These are phyloP conservation scores for Iris pallida DNA, from an alignment of 116 monocot species.

Conservation along the genomic window DNA sequence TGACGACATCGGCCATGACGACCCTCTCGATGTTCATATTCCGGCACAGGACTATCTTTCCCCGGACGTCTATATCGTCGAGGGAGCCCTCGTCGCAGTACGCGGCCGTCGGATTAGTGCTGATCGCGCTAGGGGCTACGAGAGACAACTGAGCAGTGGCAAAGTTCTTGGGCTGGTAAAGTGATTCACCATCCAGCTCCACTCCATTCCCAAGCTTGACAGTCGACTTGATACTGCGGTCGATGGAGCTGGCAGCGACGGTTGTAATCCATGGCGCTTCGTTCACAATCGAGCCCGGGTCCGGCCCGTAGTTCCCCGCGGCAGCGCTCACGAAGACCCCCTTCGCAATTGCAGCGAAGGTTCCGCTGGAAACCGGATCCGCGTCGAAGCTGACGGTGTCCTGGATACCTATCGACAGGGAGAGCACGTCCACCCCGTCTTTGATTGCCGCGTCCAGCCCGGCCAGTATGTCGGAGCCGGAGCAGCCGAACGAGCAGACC, in stretches of 20 bases:
- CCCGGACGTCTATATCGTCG: slow-evolving; percentile 5
- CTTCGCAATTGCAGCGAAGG: slow-evolving; percentile 2
- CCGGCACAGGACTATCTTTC: slow-evolving; percentile 14
- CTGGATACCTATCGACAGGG: not conserved
- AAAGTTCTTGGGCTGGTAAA: not conserved
- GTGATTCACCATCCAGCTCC: slow-evolving; percentile 2
- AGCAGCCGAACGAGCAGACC: slow-evolving; percentile 1
- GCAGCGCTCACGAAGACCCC: slow-evolving; percentile 5
- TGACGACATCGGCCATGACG: not conserved
- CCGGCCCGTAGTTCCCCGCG: slow-evolving; percentile 12
- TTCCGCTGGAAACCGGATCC: not conserved
- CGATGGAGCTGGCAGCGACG: slow-evolving; percentile 11
- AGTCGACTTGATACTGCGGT: not conserved
- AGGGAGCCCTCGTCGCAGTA: slow-evolving; percentile 17
- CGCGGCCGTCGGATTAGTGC: not conserved
- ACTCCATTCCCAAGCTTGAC: slow-evolving; percentile 12
- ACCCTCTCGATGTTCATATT: not conserved
- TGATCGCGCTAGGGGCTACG: not conserved
- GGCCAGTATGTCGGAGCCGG: not conserved
- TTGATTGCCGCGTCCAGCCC: slow-evolving; percentile 12
- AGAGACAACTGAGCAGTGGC: not conserved
- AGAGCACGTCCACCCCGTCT: slow-evolving; percentile 18
- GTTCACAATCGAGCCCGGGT: slow-evolving; percentile 2
- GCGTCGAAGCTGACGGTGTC: not conserved
- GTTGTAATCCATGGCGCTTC: slow-evolving; percentile 20